Base-by-base conservation (phyloP, 225 moss, liverwort and hornwort species). In the Polytrichum formosum region DNA sequence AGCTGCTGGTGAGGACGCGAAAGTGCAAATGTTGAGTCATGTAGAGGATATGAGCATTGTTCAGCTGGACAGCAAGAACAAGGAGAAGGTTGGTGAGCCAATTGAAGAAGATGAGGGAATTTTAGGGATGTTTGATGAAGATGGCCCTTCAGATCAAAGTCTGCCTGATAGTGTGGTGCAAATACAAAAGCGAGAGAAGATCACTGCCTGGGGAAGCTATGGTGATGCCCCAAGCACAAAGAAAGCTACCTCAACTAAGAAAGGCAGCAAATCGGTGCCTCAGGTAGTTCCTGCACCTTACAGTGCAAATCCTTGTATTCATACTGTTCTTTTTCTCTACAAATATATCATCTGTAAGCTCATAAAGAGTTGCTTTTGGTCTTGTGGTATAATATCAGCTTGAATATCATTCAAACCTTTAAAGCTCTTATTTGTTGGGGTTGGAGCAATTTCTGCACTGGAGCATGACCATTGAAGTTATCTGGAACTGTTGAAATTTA, bases 121-220 rank as follows among this genome's bases (percentile, higher is more conserved):
- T 68, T 75, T 90, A 5, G 85, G 85, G 28, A 89, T 98, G 84
- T 98, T 94, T 80, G 92, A 94, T 75, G 98, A 98, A 67, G 92
- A 92, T 63, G 80, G 76, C 67, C 66, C 78, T 6, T 67, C 73
- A 72, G 94, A 86, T 67, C 91, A 90, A 77, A 55, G 73, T 37
- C 71, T 98, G 78, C 94, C 98, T 55, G 86, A 85, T 64, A 91
- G 81, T 68, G 91, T 98, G 53, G 74, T 92, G 67, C 87, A 83
- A 65, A 72, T 94, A 16, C 92, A 94, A 33, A 92, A 91, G 70
- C 77, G 80, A 65, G 90, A 82, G 33, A 90, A 90, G 73, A 35
- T 92, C 30, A 78, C 88, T 64, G 84, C 98, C 20, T 92, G 86
- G 90, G 93, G 88, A 64, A 79, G 76, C 80, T 91, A 91, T 74